A percentile compares a stretch with the other conserved stretches of the same genome.
Conservation (phyloP, 164 flowering plant species). For the Piper longum region DNA sequence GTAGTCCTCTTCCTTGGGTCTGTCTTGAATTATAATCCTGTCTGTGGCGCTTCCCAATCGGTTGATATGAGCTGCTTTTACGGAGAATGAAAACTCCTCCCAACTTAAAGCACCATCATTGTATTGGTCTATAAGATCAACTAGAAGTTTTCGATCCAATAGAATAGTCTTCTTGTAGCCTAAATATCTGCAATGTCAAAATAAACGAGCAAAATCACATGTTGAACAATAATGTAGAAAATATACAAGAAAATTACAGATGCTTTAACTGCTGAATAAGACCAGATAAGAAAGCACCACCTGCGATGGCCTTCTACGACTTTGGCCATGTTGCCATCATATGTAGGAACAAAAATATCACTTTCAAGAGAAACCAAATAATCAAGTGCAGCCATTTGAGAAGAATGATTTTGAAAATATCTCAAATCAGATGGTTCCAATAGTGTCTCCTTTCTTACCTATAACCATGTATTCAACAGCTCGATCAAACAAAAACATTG, state of each 20-base stretch:
- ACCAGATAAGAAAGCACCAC: constrained; percentile 16
- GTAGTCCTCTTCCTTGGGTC: constrained; percentile 82
- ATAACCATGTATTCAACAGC: constrained; percentile 89
- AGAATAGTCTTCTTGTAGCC: constrained; percentile 69
- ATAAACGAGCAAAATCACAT: no score
- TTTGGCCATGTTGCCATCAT: constrained; percentile 97
- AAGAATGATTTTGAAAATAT: constrained; percentile 47
- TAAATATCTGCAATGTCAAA: constrained; percentile 33
- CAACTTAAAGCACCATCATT: constrained; percentile 39
- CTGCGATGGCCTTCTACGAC: constrained; percentile 98
- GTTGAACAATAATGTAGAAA: neutral
- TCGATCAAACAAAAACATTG: neutral
- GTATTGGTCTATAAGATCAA: constrained; percentile 62
- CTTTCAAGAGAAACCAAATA: no score
- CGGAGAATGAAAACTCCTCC: constrained; percentile 59
- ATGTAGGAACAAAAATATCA: constrained; percentile 93
- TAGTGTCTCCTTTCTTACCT: constrained; percentile 5
- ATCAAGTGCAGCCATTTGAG: no score
- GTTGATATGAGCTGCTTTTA: constrained; percentile 41
- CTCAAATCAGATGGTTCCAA: constrained; percentile 63
- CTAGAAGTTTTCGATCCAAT: constrained; percentile 54
- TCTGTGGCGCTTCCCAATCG: constrained; percentile 57
- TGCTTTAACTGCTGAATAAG: no score
- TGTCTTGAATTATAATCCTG: constrained; percentile 60
- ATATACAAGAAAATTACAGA: no score